Evolutionary conservation across 2,329 filamentous ascomycete species (phyloP), one percentile per base, ranked within the genome.

Genomic region (Penicillium oxalicum): DNA sequence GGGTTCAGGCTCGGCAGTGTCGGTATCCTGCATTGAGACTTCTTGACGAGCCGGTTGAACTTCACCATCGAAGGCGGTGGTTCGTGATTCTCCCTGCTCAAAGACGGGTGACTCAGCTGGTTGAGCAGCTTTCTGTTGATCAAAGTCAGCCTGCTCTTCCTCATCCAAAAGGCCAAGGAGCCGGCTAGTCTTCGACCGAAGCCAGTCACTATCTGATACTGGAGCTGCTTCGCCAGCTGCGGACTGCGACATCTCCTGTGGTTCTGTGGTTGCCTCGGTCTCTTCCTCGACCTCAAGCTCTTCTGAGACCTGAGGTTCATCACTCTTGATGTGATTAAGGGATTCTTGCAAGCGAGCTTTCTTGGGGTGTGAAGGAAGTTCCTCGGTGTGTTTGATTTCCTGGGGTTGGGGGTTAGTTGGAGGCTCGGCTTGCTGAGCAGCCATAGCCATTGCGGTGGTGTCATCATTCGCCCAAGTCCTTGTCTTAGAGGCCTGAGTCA

Each of bases 121-220:
- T 24, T 57, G 43, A 39, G 52, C 33, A 13, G 44, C 48, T 37
- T 59, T 53, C 9, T 53, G 52, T 33, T 56, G 55, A 7, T 74
- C 68, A 34, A 74, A 70, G 3, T 69, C 67, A 25, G 63, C 66
- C 44, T 64, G 62, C 53, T 71, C 63, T 49, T 71, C 84, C 38
- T 88, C 86, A 60, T 95, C 88, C 46, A 91, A 77, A 27, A 97
- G 75, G 66, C 91, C 93, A 44, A 96, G 77, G 42, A 95, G 74
- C 60, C 91, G 81, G 70, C 85, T 96, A 11, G 91, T 97, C 58
- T 87, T 83, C 54, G 87, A 91, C 49, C 91, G 83, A 58, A 96
- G 76, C 93, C 93, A 98, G 69, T 97, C 91, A 52, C 85, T 83
- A 70, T 96, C 90, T 24, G 86, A 84, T 40, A 71, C 65, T 29